Evolutionary conservation across 129 eudicot genomes (phyloP).

Genomic region (Artemisia argyi): DNA sequence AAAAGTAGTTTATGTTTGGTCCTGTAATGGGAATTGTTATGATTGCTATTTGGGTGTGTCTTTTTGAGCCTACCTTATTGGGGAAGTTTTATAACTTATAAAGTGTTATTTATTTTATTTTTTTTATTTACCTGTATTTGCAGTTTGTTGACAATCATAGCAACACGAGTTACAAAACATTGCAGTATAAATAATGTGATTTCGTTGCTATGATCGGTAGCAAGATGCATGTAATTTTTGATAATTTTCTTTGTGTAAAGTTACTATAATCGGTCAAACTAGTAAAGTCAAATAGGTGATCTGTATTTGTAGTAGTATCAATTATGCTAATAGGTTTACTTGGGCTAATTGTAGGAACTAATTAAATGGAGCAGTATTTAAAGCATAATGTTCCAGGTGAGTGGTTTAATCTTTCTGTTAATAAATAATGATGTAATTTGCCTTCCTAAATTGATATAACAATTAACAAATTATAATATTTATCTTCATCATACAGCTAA

Average conservation of each 20-base stretch:
- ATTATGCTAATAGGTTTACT: conserved; percentile 29
- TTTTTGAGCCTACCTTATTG: background rate
- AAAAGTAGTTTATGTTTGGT: conserved; percentile 26
- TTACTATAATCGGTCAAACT: no score
- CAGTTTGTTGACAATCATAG: no score
- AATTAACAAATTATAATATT: background rate
- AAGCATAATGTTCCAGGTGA: conserved; percentile 32
- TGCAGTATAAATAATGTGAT: no score
- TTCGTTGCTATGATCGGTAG: no score
- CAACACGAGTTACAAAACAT: no score
- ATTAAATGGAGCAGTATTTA: conserved; percentile 41
- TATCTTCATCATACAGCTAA: conserved; percentile 32
- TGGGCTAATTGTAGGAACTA: conserved; percentile 27
- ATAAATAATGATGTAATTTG: background rate
- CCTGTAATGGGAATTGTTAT: conserved; percentile 6
- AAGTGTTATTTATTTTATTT: no score
- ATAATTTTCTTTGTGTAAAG: no score
- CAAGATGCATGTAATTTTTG: no score
- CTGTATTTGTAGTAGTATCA: background rate
- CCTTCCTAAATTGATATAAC: no score
- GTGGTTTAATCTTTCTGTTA: conserved; percentile 7
- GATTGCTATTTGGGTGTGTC: conserved; percentile 9
- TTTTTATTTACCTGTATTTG: no score
- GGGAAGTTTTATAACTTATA: background rate
- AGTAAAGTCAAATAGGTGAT: background rate